These are phyloP conservation scores for Quercus mongolica DNA, from an alignment of 306 rosid species.

Conservation along the genomic window DNA sequence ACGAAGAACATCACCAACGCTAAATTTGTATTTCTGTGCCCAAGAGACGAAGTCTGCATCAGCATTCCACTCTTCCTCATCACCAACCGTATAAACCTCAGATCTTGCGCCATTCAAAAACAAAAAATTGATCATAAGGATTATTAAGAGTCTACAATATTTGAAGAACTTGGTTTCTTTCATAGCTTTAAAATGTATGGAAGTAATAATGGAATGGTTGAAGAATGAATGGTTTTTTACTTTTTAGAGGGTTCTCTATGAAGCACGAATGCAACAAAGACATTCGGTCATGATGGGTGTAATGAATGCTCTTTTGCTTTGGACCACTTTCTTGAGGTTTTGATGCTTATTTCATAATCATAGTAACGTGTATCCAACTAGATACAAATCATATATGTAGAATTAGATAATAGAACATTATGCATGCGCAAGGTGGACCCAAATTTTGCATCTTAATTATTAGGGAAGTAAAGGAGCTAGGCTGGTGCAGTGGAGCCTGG, in stretches of 20 bases:
- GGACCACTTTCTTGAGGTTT: background rate
- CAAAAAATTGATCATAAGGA: background rate
- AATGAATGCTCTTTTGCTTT: background rate
- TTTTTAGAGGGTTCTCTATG: background rate
- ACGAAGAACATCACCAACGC: slow-evolving; percentile 35
- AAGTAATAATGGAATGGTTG: background rate
- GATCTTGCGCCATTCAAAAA: slow-evolving; percentile 8
- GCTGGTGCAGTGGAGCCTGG: background rate
- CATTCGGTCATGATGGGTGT: background rate
- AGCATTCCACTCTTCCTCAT: slow-evolving; percentile 30
- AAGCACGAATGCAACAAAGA: background rate
- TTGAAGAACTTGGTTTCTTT: background rate
- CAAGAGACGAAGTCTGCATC: slow-evolving; percentile 24
- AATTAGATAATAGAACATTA: background rate
- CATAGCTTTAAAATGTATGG: background rate
- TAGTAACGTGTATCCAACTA: slow-evolving; percentile 6
- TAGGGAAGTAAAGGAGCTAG: background rate
- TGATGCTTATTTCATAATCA: background rate
- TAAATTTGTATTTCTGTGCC: slow-evolving; percentile 25
- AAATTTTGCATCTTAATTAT: background rate
- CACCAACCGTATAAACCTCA: slow-evolving; percentile 30
- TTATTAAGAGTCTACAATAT: background rate
- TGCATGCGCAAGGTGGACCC: background rate
- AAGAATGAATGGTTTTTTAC: background rate
- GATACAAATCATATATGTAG: background rate